A percentile compares a stretch with the other conserved stretches of the same genome.
phyloP scores from a whole-genome alignment of 116 monocot species.

The Dioscorea cayenensis region DNA sequence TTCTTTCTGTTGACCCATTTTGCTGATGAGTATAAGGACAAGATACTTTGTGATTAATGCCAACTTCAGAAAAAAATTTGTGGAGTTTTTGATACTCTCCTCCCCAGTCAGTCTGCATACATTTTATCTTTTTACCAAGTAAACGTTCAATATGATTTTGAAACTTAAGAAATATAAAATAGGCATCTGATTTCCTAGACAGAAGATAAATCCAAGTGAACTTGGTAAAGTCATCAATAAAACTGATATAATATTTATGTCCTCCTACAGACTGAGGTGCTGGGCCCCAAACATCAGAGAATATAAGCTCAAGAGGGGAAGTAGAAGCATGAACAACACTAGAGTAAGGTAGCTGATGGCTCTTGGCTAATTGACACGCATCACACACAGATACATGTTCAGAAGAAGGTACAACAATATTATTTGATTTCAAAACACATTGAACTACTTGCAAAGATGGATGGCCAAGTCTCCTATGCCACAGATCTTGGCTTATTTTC shows the following conservation, averaged over 20 bases:
- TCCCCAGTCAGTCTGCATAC: background rate
- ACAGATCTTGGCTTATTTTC: background rate
- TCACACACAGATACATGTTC: background rate
- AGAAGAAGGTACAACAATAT: background rate
- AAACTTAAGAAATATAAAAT: background rate
- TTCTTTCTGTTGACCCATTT: slow-evolving; percentile 2
- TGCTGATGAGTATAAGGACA: slow-evolving; percentile 7
- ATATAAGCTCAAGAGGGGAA: background rate
- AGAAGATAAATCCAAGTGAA: background rate
- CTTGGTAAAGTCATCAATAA: background rate
- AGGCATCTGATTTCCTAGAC: background rate
- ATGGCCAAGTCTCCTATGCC: slow-evolving; percentile 6
- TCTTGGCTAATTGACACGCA: background rate
- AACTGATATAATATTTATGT: background rate
- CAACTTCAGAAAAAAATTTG: background rate
- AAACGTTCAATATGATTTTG: background rate
- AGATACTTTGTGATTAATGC: background rate
- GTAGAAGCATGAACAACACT: background rate
- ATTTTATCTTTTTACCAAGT: background rate
- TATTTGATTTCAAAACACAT: background rate
- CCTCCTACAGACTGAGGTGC: background rate
- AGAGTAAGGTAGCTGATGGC: background rate
- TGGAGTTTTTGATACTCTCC: background rate
- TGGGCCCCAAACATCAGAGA: slow-evolving; percentile 8
- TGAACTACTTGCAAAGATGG: background rate